These are phyloP conservation scores for Olyra latifolia DNA, from an alignment of 176 grass and related monocot species.

Conservation along the genomic window DNA sequence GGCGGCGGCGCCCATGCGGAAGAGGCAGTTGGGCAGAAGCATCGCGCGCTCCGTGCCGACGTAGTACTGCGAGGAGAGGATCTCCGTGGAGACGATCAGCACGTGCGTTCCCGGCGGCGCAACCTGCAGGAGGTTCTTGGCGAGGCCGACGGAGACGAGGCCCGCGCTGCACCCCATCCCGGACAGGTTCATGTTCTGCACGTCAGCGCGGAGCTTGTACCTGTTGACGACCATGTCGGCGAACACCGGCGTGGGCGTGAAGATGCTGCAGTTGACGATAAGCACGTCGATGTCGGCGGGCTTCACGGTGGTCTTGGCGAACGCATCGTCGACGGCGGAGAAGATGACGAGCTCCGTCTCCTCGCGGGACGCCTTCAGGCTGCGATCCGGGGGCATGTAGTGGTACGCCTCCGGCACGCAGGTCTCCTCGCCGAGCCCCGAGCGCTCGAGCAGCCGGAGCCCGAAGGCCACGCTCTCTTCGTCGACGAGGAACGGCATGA, in stretches of 20 bases:
- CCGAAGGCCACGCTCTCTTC: slow-evolving; percentile 33
- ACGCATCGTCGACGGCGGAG: slow-evolving; percentile 48
- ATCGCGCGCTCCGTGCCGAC: slow-evolving; percentile 45
- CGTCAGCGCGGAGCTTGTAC: slow-evolving; percentile 49
- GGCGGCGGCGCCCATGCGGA: slow-evolving; percentile 55
- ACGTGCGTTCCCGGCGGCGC: slow-evolving; percentile 16
- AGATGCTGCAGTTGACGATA: slow-evolving; percentile 60
- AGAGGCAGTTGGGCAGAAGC: slow-evolving; percentile 61
- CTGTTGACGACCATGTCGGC: slow-evolving; percentile 45
- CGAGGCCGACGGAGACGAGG: slow-evolving; percentile 51
- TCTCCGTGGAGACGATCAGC: slow-evolving; percentile 54
- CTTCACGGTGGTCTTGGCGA: slow-evolving; percentile 15
- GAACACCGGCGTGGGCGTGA: slow-evolving; percentile 54
- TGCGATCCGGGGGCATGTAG: slow-evolving; percentile 48
- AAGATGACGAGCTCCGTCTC: slow-evolving; percentile 49
- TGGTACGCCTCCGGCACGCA: slow-evolving; percentile 50
- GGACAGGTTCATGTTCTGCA: slow-evolving; percentile 51
- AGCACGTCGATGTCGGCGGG: slow-evolving; percentile 42
- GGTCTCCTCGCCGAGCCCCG: slow-evolving; percentile 60
- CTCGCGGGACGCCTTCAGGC: slow-evolving; percentile 25
- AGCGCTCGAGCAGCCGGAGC: slow-evolving; percentile 37
- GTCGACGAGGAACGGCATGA: slow-evolving; percentile 46
- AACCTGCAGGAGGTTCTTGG: slow-evolving; percentile 45
- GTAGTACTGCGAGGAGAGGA: slow-evolving; percentile 51
- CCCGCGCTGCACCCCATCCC: slow-evolving; percentile 57